Percentiles rank a stretch among this genome's conserved stretches.
Conservation (phyloP, 441 rosid genomes). For the Mallotus japonicus region DNA sequence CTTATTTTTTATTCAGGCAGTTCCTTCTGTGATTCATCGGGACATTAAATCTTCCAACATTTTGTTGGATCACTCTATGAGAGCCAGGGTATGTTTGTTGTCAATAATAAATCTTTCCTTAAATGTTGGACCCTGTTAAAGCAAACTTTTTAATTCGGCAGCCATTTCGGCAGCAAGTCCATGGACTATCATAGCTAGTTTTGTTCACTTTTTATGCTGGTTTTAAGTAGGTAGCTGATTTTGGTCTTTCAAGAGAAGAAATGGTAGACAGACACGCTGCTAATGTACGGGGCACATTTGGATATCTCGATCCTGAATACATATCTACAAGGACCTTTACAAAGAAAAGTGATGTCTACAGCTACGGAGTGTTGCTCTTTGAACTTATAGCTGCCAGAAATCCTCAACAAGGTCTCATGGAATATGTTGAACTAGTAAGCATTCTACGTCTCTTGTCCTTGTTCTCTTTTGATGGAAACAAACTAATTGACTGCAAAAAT, state of each 20-base stretch:
- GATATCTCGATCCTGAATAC: slow-evolving; percentile 97
- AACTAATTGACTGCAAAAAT: not conserved
- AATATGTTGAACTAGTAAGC: slow-evolving; percentile 87
- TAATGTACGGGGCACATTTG: slow-evolving; percentile 83
- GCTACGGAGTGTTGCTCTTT: slow-evolving; percentile 90
- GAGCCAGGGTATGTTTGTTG: slow-evolving; percentile 70
- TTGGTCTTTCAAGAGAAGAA: slow-evolving; percentile 98
- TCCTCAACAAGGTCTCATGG: slow-evolving; percentile 97
- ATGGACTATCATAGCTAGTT: not conserved
- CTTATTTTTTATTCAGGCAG: slow-evolving; percentile 54
- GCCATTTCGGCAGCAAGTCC: not conserved
- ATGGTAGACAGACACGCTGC: slow-evolving; percentile 77
- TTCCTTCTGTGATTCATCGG: slow-evolving; percentile 93
- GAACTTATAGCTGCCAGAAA: slow-evolving; percentile 94
- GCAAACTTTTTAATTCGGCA: not conserved
- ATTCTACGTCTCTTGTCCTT: slow-evolving; percentile 6
- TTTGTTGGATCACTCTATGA: slow-evolving; percentile 89
- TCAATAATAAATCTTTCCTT: not conserved
- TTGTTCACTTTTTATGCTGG: not conserved
- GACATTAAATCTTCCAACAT: slow-evolving; percentile 96
- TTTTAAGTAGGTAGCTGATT: slow-evolving; percentile 78
- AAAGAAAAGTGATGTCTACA: slow-evolving; percentile 93
- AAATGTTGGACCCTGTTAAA: not conserved
- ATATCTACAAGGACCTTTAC: slow-evolving; percentile 79
- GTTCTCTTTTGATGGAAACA: no score